Percentiles rank a stretch among this genome's conserved stretches.
phyloP scores from a whole-genome alignment of 306 rosid genomes.

The Dicorynia guianensis region DNA sequence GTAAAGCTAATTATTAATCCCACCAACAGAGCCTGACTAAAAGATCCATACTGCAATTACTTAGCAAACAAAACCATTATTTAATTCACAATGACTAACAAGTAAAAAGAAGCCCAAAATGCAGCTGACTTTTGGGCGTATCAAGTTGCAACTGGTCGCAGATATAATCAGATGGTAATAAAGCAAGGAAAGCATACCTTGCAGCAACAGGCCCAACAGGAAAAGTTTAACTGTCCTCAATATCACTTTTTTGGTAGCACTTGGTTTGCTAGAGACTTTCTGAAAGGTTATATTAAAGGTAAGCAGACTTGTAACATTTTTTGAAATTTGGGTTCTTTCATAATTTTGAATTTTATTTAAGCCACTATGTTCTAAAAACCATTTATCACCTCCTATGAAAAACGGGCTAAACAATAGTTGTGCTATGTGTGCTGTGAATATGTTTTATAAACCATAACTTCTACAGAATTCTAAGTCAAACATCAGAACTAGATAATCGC shows the following conservation, averaged over 20 bases:
- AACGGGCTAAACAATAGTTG: too few relatives aligned
- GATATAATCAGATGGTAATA: conserved; percentile 21
- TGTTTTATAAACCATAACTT: not conserved
- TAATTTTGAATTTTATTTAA: not conserved
- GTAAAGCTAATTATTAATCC: not conserved
- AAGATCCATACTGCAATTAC: conserved; percentile 18
- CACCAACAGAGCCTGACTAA: conserved; percentile 2
- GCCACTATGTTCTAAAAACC: not conserved
- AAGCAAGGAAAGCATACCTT: conserved; percentile 53
- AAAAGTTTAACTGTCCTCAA: conserved; percentile 70
- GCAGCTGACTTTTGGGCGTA: not conserved
- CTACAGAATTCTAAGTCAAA: not conserved
- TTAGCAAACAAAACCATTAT: conserved; percentile 23
- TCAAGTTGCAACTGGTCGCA: conserved; percentile 29
- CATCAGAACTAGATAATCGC: not conserved
- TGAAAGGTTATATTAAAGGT: conserved; percentile 44
- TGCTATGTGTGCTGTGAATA: too few relatives aligned
- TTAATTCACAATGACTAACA: conserved; percentile 28
- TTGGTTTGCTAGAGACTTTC: conserved; percentile 68
- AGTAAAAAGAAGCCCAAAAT: conserved; percentile 26
- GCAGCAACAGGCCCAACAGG: conserved; percentile 69
- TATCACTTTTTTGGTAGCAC: conserved; percentile 64
- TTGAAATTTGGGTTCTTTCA: conserved; percentile 3
- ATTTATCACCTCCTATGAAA: too few relatives aligned
- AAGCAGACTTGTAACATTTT: conserved; percentile 29